Conservation (phyloP, 129 eudicot species). For the Chrysanthemum lavandulifolium region DNA sequence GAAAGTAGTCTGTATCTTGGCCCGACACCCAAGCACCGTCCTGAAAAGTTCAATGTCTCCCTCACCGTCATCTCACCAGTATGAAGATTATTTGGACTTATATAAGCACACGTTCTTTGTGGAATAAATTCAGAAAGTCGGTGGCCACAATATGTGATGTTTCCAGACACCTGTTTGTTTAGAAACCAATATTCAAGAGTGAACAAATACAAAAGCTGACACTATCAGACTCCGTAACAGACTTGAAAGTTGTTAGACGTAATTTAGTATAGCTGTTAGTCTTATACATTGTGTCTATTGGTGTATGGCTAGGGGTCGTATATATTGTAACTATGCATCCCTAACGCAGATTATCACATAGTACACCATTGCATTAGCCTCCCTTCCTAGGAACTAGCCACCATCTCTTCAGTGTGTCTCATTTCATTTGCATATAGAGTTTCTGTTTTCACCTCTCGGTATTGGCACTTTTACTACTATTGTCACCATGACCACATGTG, state of each 20-base stretch:
- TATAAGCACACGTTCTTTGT: conserved; percentile 50
- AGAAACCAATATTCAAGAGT: background rate
- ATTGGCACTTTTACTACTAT: too few relatives aligned
- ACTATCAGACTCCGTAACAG: background rate
- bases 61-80: conserved; percentile 54
- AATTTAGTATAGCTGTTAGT: too few relatives aligned
- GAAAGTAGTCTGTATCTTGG: conserved; percentile 33
- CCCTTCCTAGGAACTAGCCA: too few relatives aligned
- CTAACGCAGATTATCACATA: too few relatives aligned
- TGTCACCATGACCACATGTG: too few relatives aligned
- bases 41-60: conserved; percentile 49
- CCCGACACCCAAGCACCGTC: conserved; percentile 52
- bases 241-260: background rate
- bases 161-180: conserved; percentile 35
- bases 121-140: conserved; percentile 42
- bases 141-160: conserved; percentile 43
- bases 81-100: conserved; percentile 47
- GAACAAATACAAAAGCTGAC: background rate
- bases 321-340: too few relatives aligned
- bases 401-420: too few relatives aligned
- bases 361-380: too few relatives aligned
- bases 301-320: too few relatives aligned
- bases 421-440: too few relatives aligned
- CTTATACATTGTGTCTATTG: too few relatives aligned
- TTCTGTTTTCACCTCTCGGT: too few relatives aligned